These are phyloP conservation scores for Boletus rex-veris DNA, from an alignment of 768 basidiomycete genomes.

Conservation along the genomic window DNA sequence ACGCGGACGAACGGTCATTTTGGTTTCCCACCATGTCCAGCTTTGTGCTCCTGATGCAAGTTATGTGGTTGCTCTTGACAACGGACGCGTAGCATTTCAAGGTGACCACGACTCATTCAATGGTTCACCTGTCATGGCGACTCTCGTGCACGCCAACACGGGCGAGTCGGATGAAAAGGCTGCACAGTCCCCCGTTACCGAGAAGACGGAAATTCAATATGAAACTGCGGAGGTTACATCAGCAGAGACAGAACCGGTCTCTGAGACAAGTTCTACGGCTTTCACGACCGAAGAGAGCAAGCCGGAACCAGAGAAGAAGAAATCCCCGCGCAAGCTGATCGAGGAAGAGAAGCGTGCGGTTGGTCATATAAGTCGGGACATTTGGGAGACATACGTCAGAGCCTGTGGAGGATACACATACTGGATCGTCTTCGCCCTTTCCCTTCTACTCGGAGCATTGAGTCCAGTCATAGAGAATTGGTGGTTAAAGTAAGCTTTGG, in stretches of 20 bases:
- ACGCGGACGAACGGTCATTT: constrained; percentile 73
- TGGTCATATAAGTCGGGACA: constrained; percentile 61
- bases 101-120: constrained; percentile 66
- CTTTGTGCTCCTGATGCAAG: constrained; percentile 76
- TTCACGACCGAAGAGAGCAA: constrained; percentile 35
- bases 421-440: constrained; percentile 54
- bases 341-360: constrained; percentile 82
- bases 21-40: constrained; percentile 94
- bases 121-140: constrained; percentile 59
- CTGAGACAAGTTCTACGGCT: constrained; percentile 47
- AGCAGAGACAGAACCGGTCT: constrained; percentile 21
- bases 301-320: constrained; percentile 46
- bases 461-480: constrained; percentile 70
- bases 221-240: constrained; percentile 21
- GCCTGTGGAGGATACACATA: constrained; percentile 49
- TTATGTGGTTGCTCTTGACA: constrained; percentile 79
- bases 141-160: constrained; percentile 58
- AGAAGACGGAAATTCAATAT: constrained; percentile 1
- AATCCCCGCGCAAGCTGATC: constrained; percentile 73
- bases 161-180: constrained; percentile 43
- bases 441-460: constrained; percentile 54
- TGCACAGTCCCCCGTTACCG: constrained; percentile 18
- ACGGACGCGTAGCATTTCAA: constrained; percentile 65
- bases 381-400: constrained; percentile 60
- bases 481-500: constrained; percentile 52